Percentiles rank a stretch among this genome's conserved stretches.
phyloP scores from a whole-genome alignment of 345 rosid genomes.

The Raphanus sativus region DNA sequence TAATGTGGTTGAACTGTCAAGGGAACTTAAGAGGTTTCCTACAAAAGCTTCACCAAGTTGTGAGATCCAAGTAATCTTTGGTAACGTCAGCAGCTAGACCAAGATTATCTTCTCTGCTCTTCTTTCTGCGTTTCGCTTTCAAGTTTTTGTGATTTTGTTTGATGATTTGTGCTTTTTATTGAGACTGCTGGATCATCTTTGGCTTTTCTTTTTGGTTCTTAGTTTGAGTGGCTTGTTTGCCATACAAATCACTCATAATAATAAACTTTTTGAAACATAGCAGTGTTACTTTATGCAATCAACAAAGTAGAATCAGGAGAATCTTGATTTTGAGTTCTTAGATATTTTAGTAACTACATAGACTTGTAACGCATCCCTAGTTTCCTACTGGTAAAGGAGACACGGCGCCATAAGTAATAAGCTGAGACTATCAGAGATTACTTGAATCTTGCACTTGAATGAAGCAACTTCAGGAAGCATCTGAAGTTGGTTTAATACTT shows the following conservation, averaged over 20 bases:
- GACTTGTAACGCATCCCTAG: too few species aligned
- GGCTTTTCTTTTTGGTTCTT: neutral
- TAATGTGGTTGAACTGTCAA: neutral
- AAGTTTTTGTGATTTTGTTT: neutral
- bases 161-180: constrained; percentile 7
- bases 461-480: constrained; percentile 13
- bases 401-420: too few species aligned
- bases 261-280: constrained; percentile 11
- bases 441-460: constrained; percentile 24
- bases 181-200: neutral
- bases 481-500: constrained; percentile 16
- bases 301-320: too few species aligned
- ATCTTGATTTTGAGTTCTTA: too few species aligned
- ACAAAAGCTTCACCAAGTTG: constrained; percentile 15
- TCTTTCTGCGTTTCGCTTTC: neutral
- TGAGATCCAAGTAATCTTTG: neutral
- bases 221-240: neutral
- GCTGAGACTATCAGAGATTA: constrained; percentile 21
- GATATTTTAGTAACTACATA: too few species aligned
- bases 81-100: constrained; percentile 9
- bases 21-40: neutral
- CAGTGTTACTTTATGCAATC: neutral
- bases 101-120: neutral
- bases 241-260: neutral
- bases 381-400: too few species aligned